Conservation (phyloP, 208 protist species). For the Blechomonas ayalai region DNA sequence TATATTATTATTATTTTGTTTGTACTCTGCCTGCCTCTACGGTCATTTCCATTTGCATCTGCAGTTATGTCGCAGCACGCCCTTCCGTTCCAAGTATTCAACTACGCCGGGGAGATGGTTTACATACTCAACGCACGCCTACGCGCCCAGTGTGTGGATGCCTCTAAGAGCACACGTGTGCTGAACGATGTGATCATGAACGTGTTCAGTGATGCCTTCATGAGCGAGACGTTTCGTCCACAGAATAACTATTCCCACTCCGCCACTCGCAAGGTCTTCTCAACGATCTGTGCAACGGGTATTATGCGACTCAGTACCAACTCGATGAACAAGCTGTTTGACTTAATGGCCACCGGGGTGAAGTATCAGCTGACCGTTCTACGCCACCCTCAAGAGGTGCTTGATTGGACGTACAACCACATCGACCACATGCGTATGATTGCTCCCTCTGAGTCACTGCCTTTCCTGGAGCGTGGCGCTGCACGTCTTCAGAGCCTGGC, state of each 20-base stretch:
- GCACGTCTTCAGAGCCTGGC: slow-evolving; percentile 19
- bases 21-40: too few relatives aligned
- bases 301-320: slow-evolving; percentile 81
- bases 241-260: slow-evolving; percentile 65
- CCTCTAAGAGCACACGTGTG: slow-evolving; percentile 31
- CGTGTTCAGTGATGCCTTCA: slow-evolving; percentile 71
- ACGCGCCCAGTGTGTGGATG: slow-evolving; percentile 61
- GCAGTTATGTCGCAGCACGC: slow-evolving; percentile 46
- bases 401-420: slow-evolving; percentile 86
- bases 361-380: slow-evolving; percentile 85
- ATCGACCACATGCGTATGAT: slow-evolving; percentile 51
- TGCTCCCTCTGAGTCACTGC: slow-evolving; percentile 8
- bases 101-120: slow-evolving; percentile 91
- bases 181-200: slow-evolving; percentile 69
- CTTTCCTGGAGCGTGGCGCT: slow-evolving; percentile 13
- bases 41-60: too few relatives aligned
- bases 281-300: slow-evolving; percentile 68
- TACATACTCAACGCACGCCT: slow-evolving; percentile 90
- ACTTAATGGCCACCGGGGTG: slow-evolving; percentile 90
- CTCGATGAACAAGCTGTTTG: slow-evolving; percentile 90
- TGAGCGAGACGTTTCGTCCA: slow-evolving; percentile 80
- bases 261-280: slow-evolving; percentile 65
- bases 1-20: too few relatives aligned
- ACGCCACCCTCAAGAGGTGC: slow-evolving; percentile 73
- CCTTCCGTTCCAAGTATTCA: slow-evolving; percentile 87